These are phyloP conservation scores for Annulohypoxylon nitens DNA, from an alignment of 495 filamentous ascomycete species.

Conservation along the genomic window DNA sequence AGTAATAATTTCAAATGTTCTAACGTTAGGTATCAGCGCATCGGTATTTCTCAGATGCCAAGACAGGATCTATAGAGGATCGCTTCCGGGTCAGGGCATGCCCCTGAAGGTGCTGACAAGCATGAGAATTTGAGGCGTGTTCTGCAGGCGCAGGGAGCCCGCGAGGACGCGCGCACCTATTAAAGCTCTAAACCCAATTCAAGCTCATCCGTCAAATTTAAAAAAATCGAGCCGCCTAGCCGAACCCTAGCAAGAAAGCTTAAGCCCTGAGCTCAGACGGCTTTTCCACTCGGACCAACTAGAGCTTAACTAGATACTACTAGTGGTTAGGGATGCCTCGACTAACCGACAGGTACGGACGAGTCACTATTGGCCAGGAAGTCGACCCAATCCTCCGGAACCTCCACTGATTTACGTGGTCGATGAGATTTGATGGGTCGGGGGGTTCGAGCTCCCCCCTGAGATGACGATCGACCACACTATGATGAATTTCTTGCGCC, in stretches of 20 bases:
- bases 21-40: neutral
- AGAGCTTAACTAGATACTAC: slow-evolving; percentile 5
- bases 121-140: neutral
- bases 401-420: slow-evolving; percentile 42
- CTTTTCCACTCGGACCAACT: slow-evolving; percentile 19
- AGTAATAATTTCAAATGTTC: neutral
- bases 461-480: slow-evolving; percentile 41
- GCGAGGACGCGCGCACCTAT: slow-evolving; percentile 1
- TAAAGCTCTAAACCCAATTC: slow-evolving; percentile 2
- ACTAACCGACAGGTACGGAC: slow-evolving; percentile 36
- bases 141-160: neutral
- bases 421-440: slow-evolving; percentile 28
- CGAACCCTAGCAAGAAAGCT: slow-evolving; percentile 23
- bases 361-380: slow-evolving; percentile 26
- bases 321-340: slow-evolving; percentile 16
- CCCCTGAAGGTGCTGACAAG: slow-evolving; percentile 17
- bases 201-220: slow-evolving; percentile 17
- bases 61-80: slow-evolving; percentile 16
- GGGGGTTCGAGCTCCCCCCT: slow-evolving; percentile 20
- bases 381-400: slow-evolving; percentile 38
- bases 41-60: slow-evolving; percentile 11
- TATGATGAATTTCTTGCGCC: slow-evolving; percentile 18
- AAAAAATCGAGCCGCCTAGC: slow-evolving; percentile 27
- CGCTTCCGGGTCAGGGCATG: slow-evolving; percentile 17
- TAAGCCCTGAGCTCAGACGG: slow-evolving; percentile 18